Evolutionary conservation across 106 monocot species (phyloP), one percentile per base, ranked within the genome.

Genomic region (Apostasia ramifera): DNA sequence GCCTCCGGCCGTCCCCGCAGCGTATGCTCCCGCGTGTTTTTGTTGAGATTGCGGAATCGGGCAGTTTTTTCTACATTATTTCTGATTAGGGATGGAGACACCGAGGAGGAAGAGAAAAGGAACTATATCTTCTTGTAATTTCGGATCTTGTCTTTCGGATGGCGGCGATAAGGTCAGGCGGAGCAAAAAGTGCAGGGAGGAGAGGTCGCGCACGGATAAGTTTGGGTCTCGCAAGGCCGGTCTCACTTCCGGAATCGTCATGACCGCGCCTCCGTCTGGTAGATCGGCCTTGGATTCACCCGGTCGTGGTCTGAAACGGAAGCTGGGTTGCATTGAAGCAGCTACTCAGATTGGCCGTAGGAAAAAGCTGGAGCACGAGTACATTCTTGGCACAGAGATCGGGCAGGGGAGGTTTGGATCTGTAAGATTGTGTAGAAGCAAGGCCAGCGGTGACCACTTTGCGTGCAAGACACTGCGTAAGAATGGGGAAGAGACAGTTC

Each of bases 341-440:
- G 73, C 69, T 0, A 82, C 76, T 5, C 76, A 69, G 72, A 73
- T 95, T 26, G 73, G 89, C 10, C 71, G 95, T 8, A 82, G 79
- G 76, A 89, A 84, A 82, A 86, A 75, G 69, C 67, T 95, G 47
- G 91, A 83, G 57, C 64, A 71, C 10, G 86, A 92, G 67, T 97
- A 86, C 70, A 68, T 71, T 11, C 65, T 97, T 3, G 89, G 84
- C n/a, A 48, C 44, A 11, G 73, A 76, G 81, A 84, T 97, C 44
- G 95, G 95, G 48, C 73, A 81, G 53, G 95, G 95, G 57, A 84
- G 81, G 74, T 97, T 92, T 47, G 95, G 95, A n/a, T 86, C 89
- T 6, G 95, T 97, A 2, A 13, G 82, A 48, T n/a, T 81, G 46
- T 97, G 95, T 73, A 47, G 69, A 38, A 75, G 58, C 55, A 73